These are phyloP conservation scores for Excoecaria cochinchinensis DNA, from an alignment of 345 rosid genomes.

Conservation along the genomic window DNA sequence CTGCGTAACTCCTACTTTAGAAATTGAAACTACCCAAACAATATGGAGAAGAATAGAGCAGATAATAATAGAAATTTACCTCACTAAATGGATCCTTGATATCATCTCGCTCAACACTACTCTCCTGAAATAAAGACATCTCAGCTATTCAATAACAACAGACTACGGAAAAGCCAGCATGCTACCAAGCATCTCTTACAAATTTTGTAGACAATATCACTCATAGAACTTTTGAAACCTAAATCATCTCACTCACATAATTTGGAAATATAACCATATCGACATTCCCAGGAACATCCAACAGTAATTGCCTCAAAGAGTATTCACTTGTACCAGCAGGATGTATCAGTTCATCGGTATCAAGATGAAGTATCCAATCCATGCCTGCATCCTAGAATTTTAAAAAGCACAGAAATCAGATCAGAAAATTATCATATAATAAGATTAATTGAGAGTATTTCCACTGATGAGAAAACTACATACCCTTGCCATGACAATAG, in stretches of 20 bases:
- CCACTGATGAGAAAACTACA: slow-evolving; percentile 9
- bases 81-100: slow-evolving; percentile 85
- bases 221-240: not conserved
- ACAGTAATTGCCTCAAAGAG: slow-evolving; percentile 57
- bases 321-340: slow-evolving; percentile 78
- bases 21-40: not conserved
- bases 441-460: not conserved
- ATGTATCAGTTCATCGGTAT: slow-evolving; percentile 84
- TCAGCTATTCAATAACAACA: slow-evolving; percentile 6
- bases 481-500: slow-evolving; percentile 95
- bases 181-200: not conserved
- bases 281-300: slow-evolving; percentile 55
- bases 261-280: slow-evolving; percentile 85
- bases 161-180: slow-evolving; percentile 8
- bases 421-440: not conserved
- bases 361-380: slow-evolving; percentile 97
- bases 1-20: not conserved
- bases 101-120: slow-evolving; percentile 87
- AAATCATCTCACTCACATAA: slow-evolving; percentile 47
- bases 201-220: slow-evolving; percentile 7
- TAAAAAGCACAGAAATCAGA: not conserved
- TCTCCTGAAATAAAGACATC: slow-evolving; percentile 60
- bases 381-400: slow-evolving; percentile 61
- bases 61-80: slow-evolving; percentile 38
- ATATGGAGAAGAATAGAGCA: not conserved